These are phyloP conservation scores for Erythrobasidium yunnanense DNA, from an alignment of 768 basidiomycete species.

Conservation along the genomic window DNA sequence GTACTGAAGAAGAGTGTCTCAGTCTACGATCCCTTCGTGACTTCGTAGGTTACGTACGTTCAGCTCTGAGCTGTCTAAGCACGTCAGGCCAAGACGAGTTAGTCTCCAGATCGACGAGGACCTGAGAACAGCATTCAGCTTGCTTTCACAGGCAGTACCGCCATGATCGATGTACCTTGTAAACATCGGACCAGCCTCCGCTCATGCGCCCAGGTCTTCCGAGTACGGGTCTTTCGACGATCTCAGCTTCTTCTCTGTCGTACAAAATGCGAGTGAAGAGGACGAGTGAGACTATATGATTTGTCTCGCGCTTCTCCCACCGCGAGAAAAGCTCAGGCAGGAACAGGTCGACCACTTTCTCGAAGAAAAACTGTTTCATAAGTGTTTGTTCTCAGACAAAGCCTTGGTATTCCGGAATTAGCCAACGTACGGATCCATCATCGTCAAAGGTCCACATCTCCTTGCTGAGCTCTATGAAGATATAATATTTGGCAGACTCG, in stretches of 20 bases:
- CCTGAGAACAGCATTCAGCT: constrained; percentile 36
- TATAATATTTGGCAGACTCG: constrained; percentile 77
- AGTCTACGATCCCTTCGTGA: too few species aligned
- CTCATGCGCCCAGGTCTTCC: constrained; percentile 53
- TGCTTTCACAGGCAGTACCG: neutral
- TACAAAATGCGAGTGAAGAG: constrained; percentile 87
- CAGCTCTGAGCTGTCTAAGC: constrained; percentile 65
- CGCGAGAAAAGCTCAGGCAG: constrained; percentile 74
- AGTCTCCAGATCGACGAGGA: constrained; percentile 84
- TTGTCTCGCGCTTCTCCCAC: constrained; percentile 58
- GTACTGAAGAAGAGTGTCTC: neutral
- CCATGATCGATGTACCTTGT: constrained; percentile 51
- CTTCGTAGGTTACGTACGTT: constrained; percentile 47
- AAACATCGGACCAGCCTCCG: constrained; percentile 58
- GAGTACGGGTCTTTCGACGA: constrained; percentile 64
- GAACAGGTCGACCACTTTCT: constrained; percentile 96
- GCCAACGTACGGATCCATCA: constrained; percentile 69
- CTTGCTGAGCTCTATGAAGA: constrained; percentile 90
- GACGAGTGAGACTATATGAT: constrained; percentile 87
- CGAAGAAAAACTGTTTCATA: constrained; percentile 47
- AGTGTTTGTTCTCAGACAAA: neutral
- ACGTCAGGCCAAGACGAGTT: constrained; percentile 78
- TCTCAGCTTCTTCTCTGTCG: constrained; percentile 50
- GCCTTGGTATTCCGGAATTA: too few species aligned
- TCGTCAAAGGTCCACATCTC: constrained; percentile 96